These are phyloP conservation scores for Pseudogymnoascus sp. DNA, from an alignment of 2,329 filamentous ascomycete species.

Conservation along the genomic window DNA sequence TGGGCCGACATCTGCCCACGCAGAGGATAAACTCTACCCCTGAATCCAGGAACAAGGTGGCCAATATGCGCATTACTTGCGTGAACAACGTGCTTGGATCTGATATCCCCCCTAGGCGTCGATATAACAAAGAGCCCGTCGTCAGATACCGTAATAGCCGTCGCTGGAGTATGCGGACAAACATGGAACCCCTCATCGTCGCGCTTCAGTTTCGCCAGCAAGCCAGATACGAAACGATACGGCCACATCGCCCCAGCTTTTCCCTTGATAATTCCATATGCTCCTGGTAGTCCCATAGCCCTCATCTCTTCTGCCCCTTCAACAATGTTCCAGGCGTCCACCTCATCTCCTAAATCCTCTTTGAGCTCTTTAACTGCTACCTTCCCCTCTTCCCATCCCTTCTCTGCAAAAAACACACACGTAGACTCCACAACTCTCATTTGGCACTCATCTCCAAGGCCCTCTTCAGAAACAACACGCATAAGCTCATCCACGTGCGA, in stretches of 20 bases:
- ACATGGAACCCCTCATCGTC: constrained; percentile 21
- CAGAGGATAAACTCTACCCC: constrained; percentile 37
- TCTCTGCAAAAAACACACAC: neutral
- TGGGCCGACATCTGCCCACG: constrained; percentile 46
- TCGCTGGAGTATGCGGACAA: constrained; percentile 33
- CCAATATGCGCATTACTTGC: constrained; percentile 49
- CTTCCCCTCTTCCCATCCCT: neutral
- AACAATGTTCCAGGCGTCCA: neutral
- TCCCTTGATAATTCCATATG: constrained; percentile 23
- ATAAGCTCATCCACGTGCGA: constrained; percentile 30
- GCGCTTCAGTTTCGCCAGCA: constrained; percentile 31
- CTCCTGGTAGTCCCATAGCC: constrained; percentile 19
- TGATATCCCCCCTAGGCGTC: constrained; percentile 39
- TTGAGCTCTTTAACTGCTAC: neutral
- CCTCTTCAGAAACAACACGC: constrained; percentile 5
- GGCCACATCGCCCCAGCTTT: constrained; percentile 44
- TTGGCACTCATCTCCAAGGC: neutral
- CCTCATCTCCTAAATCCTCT: neutral
- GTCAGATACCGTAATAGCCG: constrained; percentile 18
- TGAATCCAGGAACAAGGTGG: constrained; percentile 43
- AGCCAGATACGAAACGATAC: constrained; percentile 40
- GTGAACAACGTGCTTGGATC: constrained; percentile 45
- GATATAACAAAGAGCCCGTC: constrained; percentile 35
- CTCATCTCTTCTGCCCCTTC: neutral
- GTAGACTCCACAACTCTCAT: constrained; percentile 2